These are phyloP conservation scores for Lactuca saligna DNA, from an alignment of 129 eudicot species.

Conservation along the genomic window DNA sequence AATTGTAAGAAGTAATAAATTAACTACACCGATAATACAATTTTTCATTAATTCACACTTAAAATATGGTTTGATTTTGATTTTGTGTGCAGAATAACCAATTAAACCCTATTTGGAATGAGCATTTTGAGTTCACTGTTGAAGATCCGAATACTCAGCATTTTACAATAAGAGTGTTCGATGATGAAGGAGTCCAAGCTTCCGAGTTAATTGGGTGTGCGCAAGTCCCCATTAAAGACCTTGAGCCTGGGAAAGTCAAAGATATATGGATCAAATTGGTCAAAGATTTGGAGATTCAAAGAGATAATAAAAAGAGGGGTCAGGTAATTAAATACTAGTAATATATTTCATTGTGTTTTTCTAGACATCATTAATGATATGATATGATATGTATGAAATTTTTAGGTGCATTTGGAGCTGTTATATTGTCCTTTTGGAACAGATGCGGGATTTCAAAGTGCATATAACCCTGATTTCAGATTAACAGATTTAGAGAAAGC, in stretches of 20 bases:
- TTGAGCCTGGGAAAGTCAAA: conserved; percentile 84
- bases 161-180: conserved; percentile 71
- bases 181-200: conserved; percentile 94
- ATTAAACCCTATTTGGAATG: conserved; percentile 96
- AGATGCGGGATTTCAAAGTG: conserved; percentile 47
- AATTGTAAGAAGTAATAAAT: conserved; percentile 47
- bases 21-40: background rate
- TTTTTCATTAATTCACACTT: too few relatives aligned
- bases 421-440: conserved; percentile 71
- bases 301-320: conserved; percentile 82
- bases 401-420: conserved; percentile 96
- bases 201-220: conserved; percentile 84
- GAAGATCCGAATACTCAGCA: conserved; percentile 80
- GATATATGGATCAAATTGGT: conserved; percentile 83
- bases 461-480: conserved; percentile 56
- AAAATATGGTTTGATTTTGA: background rate
- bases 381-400: too few relatives aligned
- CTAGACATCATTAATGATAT: background rate
- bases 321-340: conserved; percentile 39
- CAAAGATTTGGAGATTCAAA: conserved; percentile 73
- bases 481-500: conserved; percentile 77
- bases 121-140: conserved; percentile 80
- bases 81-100: conserved; percentile 56
- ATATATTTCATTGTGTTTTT: background rate
- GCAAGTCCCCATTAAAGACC: conserved; percentile 50